Evolutionary conservation across 164 flowering plant species (phyloP), one percentile per base, ranked within the genome.

Genomic region (Pachysandra terminalis): DNA sequence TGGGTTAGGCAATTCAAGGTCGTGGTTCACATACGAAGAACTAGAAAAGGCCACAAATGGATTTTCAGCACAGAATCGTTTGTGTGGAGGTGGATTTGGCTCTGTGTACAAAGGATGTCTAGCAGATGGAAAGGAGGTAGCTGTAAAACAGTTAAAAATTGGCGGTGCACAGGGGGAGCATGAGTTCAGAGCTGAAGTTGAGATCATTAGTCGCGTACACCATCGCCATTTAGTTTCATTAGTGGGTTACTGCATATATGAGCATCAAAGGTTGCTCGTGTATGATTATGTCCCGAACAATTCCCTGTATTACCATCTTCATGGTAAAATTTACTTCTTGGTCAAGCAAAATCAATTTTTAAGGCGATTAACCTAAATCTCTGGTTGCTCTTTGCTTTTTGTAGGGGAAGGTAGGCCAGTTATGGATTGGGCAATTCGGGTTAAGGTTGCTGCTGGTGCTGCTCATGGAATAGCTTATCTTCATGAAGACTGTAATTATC

Each of bases 31-130:
- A 3, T 89, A 83, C 66, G 84, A 85, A 67, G 96, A 93, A 65
- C 80, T 93, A 23, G 71, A 70, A 54, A 79, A 74, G 59, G 90
- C 83, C 19, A 93, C 96, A 57, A 71, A 85, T 80, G 90, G 93
- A 24, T 93, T 93, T 81, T 86, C 96, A n/a, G 73, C 49, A 40
- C 77, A 81, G 7, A 89, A 93, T 80, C 83, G 90, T 63, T 78
- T 90, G 77, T 96, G 96, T 40, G 87, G 86, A 80, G 96, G 98
- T 70, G 98, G 96, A 62, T 93, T 93, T 79, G 96, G 98, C 75
- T 77, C 73, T 68, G 96, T 90, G 7, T 86, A 86, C 72, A 89
- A 86, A 79, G 98, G 98, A 28, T 49, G 13, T 59, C 79, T 90
- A 27, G 73, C 80, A 12, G 96, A 93, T 80, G 98, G 96, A 25